Base-by-base conservation (phyloP, 805 yeast genomes). In the Zygotorulaspora danielsina region DNA sequence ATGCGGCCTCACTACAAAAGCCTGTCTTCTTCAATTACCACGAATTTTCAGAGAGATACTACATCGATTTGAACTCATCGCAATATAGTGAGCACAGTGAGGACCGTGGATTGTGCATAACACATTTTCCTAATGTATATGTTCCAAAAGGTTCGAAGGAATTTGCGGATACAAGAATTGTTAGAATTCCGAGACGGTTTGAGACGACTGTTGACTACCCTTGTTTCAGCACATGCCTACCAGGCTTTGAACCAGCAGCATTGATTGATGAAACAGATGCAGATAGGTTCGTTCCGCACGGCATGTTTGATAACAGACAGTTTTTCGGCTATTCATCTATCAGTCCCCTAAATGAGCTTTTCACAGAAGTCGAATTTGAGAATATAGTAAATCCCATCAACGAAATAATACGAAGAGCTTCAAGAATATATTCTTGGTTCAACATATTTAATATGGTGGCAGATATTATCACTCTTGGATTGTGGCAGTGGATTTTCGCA, bases 181-280 rank as follows among this genome's bases (percentile, higher is more conserved):
- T 82, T 3, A 55, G 89, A 37, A 67, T 82, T 2, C 87, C 90
- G 3, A 57, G 88, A 44, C 42, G 66, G 1, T 76, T 70, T 40
- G 63, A 63, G 12, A 55, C 51, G 7, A 63, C 69, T 2, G 32
- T 57, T 1, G 44, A 46, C 21, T 64, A 67, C 13, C 87, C 88
- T 1, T 74, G 69, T 46, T 82, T 81, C 54, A 77, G 83, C 6
- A 55, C 57, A 0, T 55, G 44, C 6, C 46, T 70, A 0, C 88
- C 88, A 0, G 89, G 89, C 0, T 45, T 32, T 2, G 88, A 82
- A 50, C 76, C 79, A 2, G 86, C 81, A 2, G 84, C 84, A 0
- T 55, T 76, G n/a, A 50, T 40, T 3, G 48, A 42, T n/a, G 49
- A 42, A 8, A 32, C 17, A 1, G 46, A 42, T 13, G 34, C 21